Evolutionary conservation across 345 rosid species (phyloP).

Genomic region (Raphanus sativus): DNA sequence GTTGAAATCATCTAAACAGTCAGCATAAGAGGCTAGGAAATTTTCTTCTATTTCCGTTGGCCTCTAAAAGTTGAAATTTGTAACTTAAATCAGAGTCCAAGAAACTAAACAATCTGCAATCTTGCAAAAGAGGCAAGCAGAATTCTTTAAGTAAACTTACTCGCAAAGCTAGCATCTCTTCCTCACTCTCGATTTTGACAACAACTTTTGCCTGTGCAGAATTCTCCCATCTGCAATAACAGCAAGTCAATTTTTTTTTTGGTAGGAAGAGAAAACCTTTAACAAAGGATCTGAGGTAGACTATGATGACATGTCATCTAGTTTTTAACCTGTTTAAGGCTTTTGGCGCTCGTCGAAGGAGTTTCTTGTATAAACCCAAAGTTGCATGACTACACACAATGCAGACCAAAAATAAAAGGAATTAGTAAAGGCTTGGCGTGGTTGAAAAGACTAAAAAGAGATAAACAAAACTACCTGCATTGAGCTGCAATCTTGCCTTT

Average conservation of each 20-base stretch:
- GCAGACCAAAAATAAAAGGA: neutral
- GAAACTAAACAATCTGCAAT: neutral
- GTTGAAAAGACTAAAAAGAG: neutral
- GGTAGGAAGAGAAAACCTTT: neutral
- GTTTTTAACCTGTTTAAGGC: slow-evolving; percentile 68
- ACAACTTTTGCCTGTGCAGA: slow-evolving; percentile 97
- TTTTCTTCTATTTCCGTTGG: too few relatives aligned
- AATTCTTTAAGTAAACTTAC: slow-evolving; percentile 57
- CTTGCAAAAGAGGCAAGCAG: neutral
- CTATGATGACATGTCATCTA: neutral
- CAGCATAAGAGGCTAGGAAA: too few relatives aligned
- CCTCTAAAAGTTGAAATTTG: too few relatives aligned
- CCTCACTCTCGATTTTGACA: slow-evolving; percentile 87
- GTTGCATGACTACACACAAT: slow-evolving; percentile 79
- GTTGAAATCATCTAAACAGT: neutral
- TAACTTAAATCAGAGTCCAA: too few relatives aligned
- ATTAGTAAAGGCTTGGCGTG: neutral
- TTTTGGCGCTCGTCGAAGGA: slow-evolving; percentile 73
- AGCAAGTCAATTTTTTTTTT: slow-evolving; percentile 5
- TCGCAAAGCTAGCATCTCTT: slow-evolving; percentile 82
- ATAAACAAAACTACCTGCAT: too few relatives aligned
- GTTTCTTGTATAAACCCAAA: slow-evolving; percentile 87
- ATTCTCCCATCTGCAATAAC: slow-evolving; percentile 77
- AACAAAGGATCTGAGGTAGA: neutral
- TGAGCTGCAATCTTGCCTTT: slow-evolving; percentile 99